Percentiles rank a stretch among this genome's conserved stretches.
Conservation (phyloP, 306 rosid species). For the Lagenaria siceraria region DNA sequence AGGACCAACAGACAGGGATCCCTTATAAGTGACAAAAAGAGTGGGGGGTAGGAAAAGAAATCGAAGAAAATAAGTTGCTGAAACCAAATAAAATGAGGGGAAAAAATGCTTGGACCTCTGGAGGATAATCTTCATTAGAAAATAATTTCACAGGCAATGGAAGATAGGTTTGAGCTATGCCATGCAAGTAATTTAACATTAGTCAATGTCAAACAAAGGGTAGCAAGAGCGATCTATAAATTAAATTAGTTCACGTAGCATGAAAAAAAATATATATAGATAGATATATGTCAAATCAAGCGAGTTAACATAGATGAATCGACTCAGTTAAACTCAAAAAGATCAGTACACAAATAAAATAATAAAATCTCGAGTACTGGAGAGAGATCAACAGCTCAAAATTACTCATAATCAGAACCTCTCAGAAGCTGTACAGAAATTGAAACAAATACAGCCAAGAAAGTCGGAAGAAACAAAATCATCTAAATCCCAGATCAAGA, state of each 20-base stretch:
- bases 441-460: neutral
- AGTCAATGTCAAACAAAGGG: neutral
- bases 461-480: neutral
- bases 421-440: neutral
- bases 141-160: neutral
- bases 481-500: neutral
- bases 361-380: neutral
- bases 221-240: neutral
- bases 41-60: neutral
- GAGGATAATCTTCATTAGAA: neutral
- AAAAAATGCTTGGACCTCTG: neutral
- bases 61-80: neutral
- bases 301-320: neutral
- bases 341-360: neutral
- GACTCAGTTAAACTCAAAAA: neutral
- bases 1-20: neutral
- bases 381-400: neutral
- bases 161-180: neutral
- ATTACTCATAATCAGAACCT: neutral
- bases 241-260: neutral
- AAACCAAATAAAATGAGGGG: neutral
- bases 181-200: neutral
- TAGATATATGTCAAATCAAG: neutral
- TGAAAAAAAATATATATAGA: neutral
- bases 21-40: neutral